Evolutionary conservation across 2,329 filamentous ascomycete genomes (phyloP), one percentile per base, ranked within the genome.

Genomic region (Sclerotinia sclerotiorum): DNA sequence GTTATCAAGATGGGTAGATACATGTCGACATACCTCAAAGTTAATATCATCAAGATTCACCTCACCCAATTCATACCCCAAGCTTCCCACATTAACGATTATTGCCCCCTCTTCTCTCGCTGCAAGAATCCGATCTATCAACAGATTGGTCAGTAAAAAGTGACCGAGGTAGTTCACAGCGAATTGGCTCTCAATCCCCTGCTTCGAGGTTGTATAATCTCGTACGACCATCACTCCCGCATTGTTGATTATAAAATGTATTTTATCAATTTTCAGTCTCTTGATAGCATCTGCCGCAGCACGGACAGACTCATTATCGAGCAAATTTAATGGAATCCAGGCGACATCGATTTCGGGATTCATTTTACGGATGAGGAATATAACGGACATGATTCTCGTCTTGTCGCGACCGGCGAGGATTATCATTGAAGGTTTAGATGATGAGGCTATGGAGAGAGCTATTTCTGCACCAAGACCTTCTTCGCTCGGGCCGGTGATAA

Each of bases 191-290:
- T 78, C 82, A 51, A 79, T 72, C 0, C 81, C 80, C 56, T 84
- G 81, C 0, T 70, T 69, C 0, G 78, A 79, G 10, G 74, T 69
- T 17, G 69, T 68, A 1, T 69, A 69, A 19, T 73, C 77, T 0
- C 74, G 72, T 2, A 77, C 64, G 1, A 75, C 80, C 81, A 82
- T 82, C 60, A 83, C 76, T 0, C 73, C 77, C 0, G 81, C 81
- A 67, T 80, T 82, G 68, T 82, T 82, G 19, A 82, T 77, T 8
- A 82, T 67, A 6, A 81, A 75, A 49, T 83, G 79, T 21, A 82
- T 77, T 7, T 71, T 69, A 10, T 35, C 52, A 70, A 73, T 52
- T 0, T 80, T 75, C 74, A 78, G 78, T 0, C 6, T 32, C 21
- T 55, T 42, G 42, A 68, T 56, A 5, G 24, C 24, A 27, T 51